phyloP scores from a whole-genome alignment of 2,329 filamentous ascomycete genomes.

The Plectosphaerella cucumerina region DNA sequence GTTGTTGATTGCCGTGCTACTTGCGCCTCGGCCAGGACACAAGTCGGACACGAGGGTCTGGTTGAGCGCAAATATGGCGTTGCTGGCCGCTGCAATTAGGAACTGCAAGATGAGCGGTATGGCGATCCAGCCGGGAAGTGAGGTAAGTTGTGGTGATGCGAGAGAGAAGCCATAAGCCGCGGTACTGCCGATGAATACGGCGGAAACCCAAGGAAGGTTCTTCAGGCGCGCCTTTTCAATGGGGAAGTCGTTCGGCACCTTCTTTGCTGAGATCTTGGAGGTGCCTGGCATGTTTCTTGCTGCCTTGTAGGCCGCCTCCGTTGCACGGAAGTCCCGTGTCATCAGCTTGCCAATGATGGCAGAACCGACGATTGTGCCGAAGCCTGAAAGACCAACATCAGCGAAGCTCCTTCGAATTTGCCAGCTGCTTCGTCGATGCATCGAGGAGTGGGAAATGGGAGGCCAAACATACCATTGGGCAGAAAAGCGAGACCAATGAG shows the following conservation, averaged over 20 bases:
- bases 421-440: background rate
- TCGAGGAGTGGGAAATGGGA: no score
- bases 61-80: conserved; percentile 30
- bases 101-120: conserved; percentile 24
- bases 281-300: conserved; percentile 12
- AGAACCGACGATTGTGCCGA: conserved; percentile 38
- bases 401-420: background rate
- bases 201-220: conserved; percentile 33
- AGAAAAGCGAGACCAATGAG: conserved; percentile 19
- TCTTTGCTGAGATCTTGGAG: conserved; percentile 19
- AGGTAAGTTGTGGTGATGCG: conserved; percentile 11
- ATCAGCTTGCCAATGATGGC: conserved; percentile 35
- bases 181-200: conserved; percentile 23
- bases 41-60: conserved; percentile 26
- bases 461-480: conserved; percentile 16
- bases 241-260: conserved; percentile 30
- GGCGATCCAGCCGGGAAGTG: conserved; percentile 16
- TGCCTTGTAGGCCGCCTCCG: conserved; percentile 16
- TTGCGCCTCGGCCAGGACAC: conserved; percentile 23
- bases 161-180: conserved; percentile 27
- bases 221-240: conserved; percentile 35
- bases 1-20: conserved; percentile 28
- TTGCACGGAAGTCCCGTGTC: conserved; percentile 23
- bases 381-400: conserved; percentile 6
- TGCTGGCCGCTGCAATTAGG: conserved; percentile 29